Evolutionary conservation across 805 yeast genomes (phyloP), one percentile per base, ranked within the genome.

Genomic region (Torulaspora franciscae): DNA sequence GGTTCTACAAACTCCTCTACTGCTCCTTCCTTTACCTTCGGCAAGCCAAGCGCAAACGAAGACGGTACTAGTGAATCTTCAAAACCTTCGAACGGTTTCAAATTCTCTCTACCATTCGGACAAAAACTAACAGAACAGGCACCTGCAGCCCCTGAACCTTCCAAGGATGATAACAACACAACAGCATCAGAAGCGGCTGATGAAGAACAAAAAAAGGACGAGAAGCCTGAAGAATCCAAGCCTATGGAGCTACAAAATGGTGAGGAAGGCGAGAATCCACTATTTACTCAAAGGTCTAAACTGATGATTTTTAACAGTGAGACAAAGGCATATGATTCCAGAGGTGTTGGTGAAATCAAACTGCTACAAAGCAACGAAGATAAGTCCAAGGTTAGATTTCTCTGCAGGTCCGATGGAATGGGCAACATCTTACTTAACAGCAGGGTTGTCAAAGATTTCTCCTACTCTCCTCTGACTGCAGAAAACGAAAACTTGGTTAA

Each of bases 321-420:
- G 17, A 73, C 77, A 36, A 76, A 76, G 37, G 60, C 65, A 37
- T 86, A 85, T 59, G 73, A 70, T 29, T 67, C 79, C 5, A 75
- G 75, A 51, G 98, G 98, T 9, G 71, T 89, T 2, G 98, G 98
- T 3, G 90, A 83, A 40, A 71, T 89, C 54, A 85, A 87, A 57
- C 71, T 91, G 9, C 69, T 91, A 44, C 79, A 75, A 46, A 74
- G 83, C 56, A 74, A 74, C 41, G 73, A 69, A 1, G 80, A 83
- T 7, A 68, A 71, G 17, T 49, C 59, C 0, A 86, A 86, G 59
- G 61, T 81, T 2, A 79, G 98, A 62, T 67, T 86, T 10, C 68
- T 91, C 29, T 75, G 91, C 15, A 79, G 98, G 57, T 86, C 96
- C 0, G 98, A 90, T 45, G 96, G 96, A 24, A 81, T 88, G 32